A percentile compares a stretch with the other conserved stretches of the same genome.
These are phyloP conservation scores for Phaeosphaeriaceae sp. DNA, from an alignment of 2,329 filamentous ascomycete genomes.

Conservation along the genomic window DNA sequence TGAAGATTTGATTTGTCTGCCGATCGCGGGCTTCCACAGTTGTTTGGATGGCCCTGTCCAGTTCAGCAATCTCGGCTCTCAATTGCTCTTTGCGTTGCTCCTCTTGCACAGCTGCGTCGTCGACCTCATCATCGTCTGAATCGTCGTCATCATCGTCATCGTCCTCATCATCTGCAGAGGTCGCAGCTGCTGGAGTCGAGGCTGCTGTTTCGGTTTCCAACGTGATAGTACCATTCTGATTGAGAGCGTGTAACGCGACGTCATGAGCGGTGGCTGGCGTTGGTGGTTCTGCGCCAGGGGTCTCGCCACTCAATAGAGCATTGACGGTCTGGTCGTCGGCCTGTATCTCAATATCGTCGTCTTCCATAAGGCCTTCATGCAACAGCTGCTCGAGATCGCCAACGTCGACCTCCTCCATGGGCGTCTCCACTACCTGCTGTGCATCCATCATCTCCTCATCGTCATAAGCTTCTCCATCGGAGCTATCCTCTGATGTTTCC, in stretches of 20 bases:
- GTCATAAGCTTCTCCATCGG: slow-evolving; percentile 48
- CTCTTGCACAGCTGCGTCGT: slow-evolving; percentile 57
- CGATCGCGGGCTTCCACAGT: slow-evolving; percentile 52
- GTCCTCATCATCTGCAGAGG: slow-evolving; percentile 49
- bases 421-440: slow-evolving; percentile 47
- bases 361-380: slow-evolving; percentile 43
- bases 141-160: slow-evolving; percentile 55
- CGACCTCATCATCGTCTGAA: slow-evolving; percentile 51
- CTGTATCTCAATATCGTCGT: slow-evolving; percentile 41
- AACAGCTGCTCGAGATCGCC: slow-evolving; percentile 45
- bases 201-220: slow-evolving; percentile 40
- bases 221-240: slow-evolving; percentile 32
- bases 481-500: slow-evolving; percentile 51
- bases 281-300: slow-evolving; percentile 34
- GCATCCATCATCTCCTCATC: slow-evolving; percentile 53
- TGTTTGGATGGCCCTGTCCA: slow-evolving; percentile 58
- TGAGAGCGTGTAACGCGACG: slow-evolving; percentile 48
- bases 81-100: slow-evolving; percentile 55
- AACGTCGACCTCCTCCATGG: slow-evolving; percentile 49
- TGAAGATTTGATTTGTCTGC: slow-evolving; percentile 58
- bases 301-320: slow-evolving; percentile 34
- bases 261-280: slow-evolving; percentile 46
- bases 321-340: slow-evolving; percentile 40
- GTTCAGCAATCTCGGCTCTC: slow-evolving; percentile 62
- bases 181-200: slow-evolving; percentile 41